These are phyloP conservation scores for Nannochloris sp. DNA, from an alignment of 139 green algal genomes.

Conservation along the genomic window DNA sequence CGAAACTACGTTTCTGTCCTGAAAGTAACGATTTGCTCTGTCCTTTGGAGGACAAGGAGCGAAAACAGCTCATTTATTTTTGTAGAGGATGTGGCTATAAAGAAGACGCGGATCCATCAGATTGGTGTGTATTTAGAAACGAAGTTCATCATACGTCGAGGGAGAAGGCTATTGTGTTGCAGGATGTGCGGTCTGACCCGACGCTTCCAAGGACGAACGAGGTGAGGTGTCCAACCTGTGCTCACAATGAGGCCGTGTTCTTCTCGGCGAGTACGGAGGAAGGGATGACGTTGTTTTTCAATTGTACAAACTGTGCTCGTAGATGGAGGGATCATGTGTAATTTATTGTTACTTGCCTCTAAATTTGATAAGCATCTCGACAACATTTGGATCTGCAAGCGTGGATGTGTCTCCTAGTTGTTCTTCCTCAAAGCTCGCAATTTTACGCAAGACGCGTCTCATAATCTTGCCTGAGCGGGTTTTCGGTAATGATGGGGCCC, in stretches of 20 bases:
- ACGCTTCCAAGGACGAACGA: slow-evolving; percentile 80
- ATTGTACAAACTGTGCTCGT: slow-evolving; percentile 49
- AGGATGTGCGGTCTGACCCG: slow-evolving; percentile 78
- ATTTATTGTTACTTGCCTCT: slow-evolving; percentile 31
- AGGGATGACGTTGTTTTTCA: slow-evolving; percentile 86
- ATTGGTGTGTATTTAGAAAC: slow-evolving; percentile 68
- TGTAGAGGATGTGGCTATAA: slow-evolving; percentile 77
- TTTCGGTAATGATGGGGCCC: slow-evolving; percentile 81
- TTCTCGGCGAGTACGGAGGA: slow-evolving; percentile 66
- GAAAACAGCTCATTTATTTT: slow-evolving; percentile 63
- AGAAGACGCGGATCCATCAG: slow-evolving; percentile 41
- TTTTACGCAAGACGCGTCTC: slow-evolving; percentile 81
- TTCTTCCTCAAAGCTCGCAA: slow-evolving; percentile 50
- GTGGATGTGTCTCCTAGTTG: slow-evolving; percentile 70
- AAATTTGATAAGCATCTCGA: slow-evolving; percentile 68
- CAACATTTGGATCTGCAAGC: slow-evolving; percentile 73
- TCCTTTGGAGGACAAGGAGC: slow-evolving; percentile 62
- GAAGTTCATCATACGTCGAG: slow-evolving; percentile 66
- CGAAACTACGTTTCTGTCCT: slow-evolving; percentile 71
- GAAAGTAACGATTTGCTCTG: slow-evolving; percentile 84
- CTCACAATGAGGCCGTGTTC: slow-evolving; percentile 81
- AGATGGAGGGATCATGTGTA: slow-evolving; percentile 73
- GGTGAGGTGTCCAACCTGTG: slow-evolving; percentile 64
- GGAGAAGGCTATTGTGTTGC: slow-evolving; percentile 69
- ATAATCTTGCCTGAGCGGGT: slow-evolving; percentile 86